phyloP scores from a whole-genome alignment of 169 alveolate genomes.

The Cryptosporidium sp. region DNA sequence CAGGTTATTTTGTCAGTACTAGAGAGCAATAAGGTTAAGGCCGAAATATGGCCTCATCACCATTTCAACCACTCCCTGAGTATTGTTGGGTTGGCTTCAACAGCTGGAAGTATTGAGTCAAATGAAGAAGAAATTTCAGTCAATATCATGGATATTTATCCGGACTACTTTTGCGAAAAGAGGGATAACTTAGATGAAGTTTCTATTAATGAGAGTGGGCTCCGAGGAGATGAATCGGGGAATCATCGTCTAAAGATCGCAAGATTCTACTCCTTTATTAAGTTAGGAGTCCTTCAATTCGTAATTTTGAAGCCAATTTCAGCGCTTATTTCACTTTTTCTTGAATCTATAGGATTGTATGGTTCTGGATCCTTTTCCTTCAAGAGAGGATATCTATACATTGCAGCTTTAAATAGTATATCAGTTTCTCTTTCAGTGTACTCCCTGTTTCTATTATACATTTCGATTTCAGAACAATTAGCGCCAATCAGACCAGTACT shows the following conservation, averaged over 20 bases:
- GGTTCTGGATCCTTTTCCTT: conserved; percentile 42
- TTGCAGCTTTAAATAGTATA: conserved; percentile 16
- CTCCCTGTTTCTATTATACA: conserved; percentile 48
- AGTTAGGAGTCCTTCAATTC: conserved; percentile 63
- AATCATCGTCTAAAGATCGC: conserved; percentile 19
- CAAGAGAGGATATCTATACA: conserved; percentile 42
- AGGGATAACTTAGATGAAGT: background rate
- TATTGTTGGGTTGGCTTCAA: background rate
- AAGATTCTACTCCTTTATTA: conserved; percentile 52
- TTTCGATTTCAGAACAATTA: conserved; percentile 28
- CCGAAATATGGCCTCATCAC: conserved; percentile 67
- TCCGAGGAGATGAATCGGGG: background rate
- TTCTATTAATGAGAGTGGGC: background rate
- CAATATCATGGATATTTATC: conserved; percentile 13
- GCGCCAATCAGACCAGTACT: conserved; percentile 54
- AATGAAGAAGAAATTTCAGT: conserved; percentile 17
- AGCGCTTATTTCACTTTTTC: conserved; percentile 38
- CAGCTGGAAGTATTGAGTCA: background rate
- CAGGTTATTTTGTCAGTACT: conserved; percentile 14
- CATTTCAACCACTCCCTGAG: conserved; percentile 4
- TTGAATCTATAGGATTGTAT: conserved; percentile 46
- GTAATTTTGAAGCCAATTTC: conserved; percentile 52
- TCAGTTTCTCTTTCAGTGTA: conserved; percentile 56
- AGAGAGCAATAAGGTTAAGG: conserved; percentile 18
- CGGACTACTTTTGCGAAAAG: conserved; percentile 19